Evolutionary conservation across 2,329 filamentous ascomycete genomes (phyloP), one percentile per base, ranked within the genome.

Genomic region (Geosmithia flava): DNA sequence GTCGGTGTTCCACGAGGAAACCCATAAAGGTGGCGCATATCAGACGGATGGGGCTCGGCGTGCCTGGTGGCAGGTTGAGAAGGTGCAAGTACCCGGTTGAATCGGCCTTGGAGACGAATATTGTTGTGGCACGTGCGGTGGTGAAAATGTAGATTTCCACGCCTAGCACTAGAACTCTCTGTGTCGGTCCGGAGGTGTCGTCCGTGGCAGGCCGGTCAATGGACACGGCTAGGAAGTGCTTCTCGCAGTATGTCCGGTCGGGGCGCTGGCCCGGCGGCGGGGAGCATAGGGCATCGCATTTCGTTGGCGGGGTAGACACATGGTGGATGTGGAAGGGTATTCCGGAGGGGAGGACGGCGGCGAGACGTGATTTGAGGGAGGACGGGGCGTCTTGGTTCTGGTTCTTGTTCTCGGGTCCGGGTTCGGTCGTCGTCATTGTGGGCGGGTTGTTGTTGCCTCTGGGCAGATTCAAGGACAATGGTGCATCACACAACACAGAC

Each of bases 91-190:
- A 94, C 20, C 94, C 93, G 0, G 91, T 96, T 10, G 93, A 96
- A 67, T 98, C 93, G 45, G 93, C 93, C 66, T 98, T 98, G 53
- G 90, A 91, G 20, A 98, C 84, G 62, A 98, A 98, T 48, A 97
- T 76, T 3, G 87, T 96, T 1, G 85, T 95, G 20, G 88, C 77
- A 56, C 78, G 76, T 44, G 78, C 76, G 0, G 90, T 95, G 0
- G 81, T 85, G 66, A 94, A 98, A 51, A 98, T 77, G 56, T 93
- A 75, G 47, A 96, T 74, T 62, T 98, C 93, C 53, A 98, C 75
- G 16, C 85, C 91, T 50, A 95, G 82, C 8, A 91, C 74, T 7
- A 96, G 68, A 1, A 94, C 74, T 52, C 27, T 42, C 33, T 30
- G 56, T 53, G 16, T 53, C 54, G 19, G 23, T 8, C 53, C 57